Conservation (phyloP, 1,284 basidiomycete genomes). For the Apiotrichum veenhuisii region DNA sequence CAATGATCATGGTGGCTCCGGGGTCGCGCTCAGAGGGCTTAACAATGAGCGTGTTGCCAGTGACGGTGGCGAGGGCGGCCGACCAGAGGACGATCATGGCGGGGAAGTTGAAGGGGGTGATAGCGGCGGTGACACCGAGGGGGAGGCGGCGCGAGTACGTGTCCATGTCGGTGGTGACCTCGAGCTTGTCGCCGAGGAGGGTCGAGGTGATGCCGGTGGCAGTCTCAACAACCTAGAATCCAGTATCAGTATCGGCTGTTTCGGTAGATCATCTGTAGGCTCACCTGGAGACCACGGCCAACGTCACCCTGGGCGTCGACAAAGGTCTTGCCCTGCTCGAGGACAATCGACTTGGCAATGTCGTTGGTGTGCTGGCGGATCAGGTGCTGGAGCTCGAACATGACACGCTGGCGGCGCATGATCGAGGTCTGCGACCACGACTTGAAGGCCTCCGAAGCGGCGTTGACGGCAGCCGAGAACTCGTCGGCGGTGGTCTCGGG, state of each 20-base stretch:
- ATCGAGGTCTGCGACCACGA: slow-evolving; percentile 84
- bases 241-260: slow-evolving; percentile 74
- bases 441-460: slow-evolving; percentile 83
- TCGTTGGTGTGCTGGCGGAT: slow-evolving; percentile 65
- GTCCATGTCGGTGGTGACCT: slow-evolving; percentile 97
- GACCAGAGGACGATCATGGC: slow-evolving; percentile 93
- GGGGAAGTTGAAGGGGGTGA: slow-evolving; percentile 83
- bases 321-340: slow-evolving; percentile 88
- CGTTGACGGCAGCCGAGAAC: slow-evolving; percentile 79
- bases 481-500: slow-evolving; percentile 82
- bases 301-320: slow-evolving; percentile 92
- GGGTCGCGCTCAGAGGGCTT: slow-evolving; percentile 97
- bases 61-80: slow-evolving; percentile 61
- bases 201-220: slow-evolving; percentile 78
- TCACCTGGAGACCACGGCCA: slow-evolving; percentile 67
- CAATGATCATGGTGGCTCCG: slow-evolving; percentile 95
- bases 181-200: slow-evolving; percentile 83
- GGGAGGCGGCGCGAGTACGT: slow-evolving; percentile 57
- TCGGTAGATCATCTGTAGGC: not conserved
- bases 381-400: slow-evolving; percentile 80
- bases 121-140: slow-evolving; percentile 63
- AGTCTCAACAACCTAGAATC: slow-evolving; percentile 82
- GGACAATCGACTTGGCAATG: slow-evolving; percentile 61
- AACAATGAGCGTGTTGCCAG: slow-evolving; percentile 82
- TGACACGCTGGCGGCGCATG: slow-evolving; percentile 80